phyloP scores from a whole-genome alignment of 306 rosid species.

The Malus orientalis region DNA sequence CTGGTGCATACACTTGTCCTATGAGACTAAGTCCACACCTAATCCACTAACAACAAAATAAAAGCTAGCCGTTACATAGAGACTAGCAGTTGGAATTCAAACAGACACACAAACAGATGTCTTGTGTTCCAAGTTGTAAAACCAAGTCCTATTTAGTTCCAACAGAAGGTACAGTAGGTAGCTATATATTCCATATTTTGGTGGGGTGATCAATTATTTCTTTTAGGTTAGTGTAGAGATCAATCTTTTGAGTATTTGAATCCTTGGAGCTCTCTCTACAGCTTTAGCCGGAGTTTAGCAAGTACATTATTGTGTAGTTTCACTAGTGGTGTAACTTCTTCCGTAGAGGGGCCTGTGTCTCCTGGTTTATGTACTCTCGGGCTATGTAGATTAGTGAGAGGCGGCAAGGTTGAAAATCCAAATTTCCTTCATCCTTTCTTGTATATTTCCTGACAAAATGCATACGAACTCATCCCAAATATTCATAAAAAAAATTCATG shows the following conservation, averaged over 20 bases:
- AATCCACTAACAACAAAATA: too few species aligned
- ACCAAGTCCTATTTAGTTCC: too few species aligned
- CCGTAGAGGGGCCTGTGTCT: conserved; percentile 19
- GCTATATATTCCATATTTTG: conserved; percentile 4
- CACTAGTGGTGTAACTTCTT: conserved; percentile 15
- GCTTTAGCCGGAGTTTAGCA: conserved; percentile 9
- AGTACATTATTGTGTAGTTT: conserved; percentile 32
- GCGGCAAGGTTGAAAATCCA: conserved; percentile 6
- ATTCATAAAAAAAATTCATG: not conserved
- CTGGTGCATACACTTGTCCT: too few species aligned
- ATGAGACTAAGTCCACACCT: too few species aligned
- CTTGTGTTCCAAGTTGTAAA: too few species aligned
- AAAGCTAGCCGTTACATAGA: too few species aligned
- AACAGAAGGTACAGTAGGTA: not conserved
- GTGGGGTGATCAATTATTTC: conserved; percentile 23
- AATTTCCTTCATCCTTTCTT: conserved; percentile 40
- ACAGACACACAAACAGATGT: too few species aligned
- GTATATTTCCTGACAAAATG: conserved; percentile 17
- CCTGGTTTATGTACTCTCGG: conserved; percentile 8
- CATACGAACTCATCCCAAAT: too few species aligned
- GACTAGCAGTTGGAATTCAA: too few species aligned
- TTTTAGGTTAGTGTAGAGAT: conserved; percentile 1
- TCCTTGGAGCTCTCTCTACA: conserved; percentile 21
- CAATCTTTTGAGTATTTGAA: conserved; percentile 29
- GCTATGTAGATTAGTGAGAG: conserved; percentile 17